phyloP scores from a whole-genome alignment of 345 rosid genomes.

The Heritiera fomes region DNA sequence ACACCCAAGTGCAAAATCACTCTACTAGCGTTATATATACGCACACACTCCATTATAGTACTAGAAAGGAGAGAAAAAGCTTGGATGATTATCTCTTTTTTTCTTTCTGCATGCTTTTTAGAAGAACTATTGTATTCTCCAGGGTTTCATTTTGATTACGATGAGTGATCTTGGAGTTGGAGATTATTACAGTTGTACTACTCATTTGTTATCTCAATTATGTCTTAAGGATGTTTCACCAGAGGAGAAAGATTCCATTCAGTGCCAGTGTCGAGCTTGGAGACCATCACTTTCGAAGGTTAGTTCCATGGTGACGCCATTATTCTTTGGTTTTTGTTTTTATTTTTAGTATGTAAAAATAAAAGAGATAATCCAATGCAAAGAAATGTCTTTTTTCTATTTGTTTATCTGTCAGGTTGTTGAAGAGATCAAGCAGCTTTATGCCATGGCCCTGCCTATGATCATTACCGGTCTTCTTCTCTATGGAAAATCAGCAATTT shows the following conservation, averaged over 20 bases:
- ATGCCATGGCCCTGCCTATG: conserved; percentile 48
- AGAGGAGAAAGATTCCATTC: conserved; percentile 21
- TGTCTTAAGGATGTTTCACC: conserved; percentile 15
- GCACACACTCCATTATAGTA: neutral
- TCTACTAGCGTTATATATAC: neutral
- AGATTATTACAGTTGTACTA: conserved; percentile 6
- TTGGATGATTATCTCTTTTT: neutral
- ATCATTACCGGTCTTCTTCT: conserved; percentile 51
- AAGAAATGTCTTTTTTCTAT: neutral
- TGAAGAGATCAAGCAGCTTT: conserved; percentile 53
- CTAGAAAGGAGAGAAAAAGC: neutral
- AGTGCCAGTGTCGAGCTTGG: conserved; percentile 22
- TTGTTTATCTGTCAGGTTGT: conserved; percentile 32
- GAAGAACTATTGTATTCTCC: too few relatives aligned
- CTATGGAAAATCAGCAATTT: conserved; percentile 47
- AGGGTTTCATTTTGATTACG: neutral
- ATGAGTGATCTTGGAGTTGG: conserved; percentile 16
- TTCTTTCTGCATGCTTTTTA: too few relatives aligned
- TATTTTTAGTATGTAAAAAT: neutral
- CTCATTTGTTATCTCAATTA: conserved; percentile 32
- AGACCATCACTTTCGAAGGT: conserved; percentile 39
- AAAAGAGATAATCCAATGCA: neutral
- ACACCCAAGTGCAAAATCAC: neutral
- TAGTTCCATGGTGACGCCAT: neutral
- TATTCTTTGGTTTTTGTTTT: neutral